These are phyloP conservation scores for Spinacia oleracea DNA, from an alignment of 179 eudicot species.

Conservation along the genomic window DNA sequence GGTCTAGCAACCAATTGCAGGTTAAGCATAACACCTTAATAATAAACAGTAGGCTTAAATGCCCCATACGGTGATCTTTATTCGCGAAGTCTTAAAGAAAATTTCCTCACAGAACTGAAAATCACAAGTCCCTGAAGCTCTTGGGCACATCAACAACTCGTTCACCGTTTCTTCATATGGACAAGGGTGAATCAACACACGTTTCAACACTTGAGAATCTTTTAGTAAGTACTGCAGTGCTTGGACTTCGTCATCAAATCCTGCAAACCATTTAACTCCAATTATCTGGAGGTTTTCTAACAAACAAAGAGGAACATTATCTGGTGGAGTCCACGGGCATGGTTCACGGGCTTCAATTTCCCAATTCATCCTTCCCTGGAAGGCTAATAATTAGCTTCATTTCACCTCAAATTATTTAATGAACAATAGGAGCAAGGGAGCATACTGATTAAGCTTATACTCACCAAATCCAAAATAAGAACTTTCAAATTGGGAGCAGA, in stretches of 20 bases:
- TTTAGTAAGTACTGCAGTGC: not conserved
- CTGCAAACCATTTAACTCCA: not conserved
- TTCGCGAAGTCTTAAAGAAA: too few species aligned
- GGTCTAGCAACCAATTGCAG: too few species aligned
- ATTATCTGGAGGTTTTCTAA: not conserved
- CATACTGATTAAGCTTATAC: not conserved
- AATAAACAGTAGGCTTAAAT: too few species aligned
- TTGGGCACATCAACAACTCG: not conserved
- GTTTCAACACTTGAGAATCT: not conserved
- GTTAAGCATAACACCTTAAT: too few species aligned
- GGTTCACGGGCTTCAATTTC: too few species aligned
- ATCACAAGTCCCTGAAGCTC: conserved; percentile 8
- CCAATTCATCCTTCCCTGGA: too few species aligned
- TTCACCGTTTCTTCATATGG: not conserved
- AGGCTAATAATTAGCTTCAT: too few species aligned
- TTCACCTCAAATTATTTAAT: not conserved
- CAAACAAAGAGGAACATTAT: not conserved
- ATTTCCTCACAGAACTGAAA: not conserved
- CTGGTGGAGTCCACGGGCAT: not conserved
- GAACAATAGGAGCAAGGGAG: not conserved
- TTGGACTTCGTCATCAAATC: conserved; percentile 5
- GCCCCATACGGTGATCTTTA: too few species aligned
- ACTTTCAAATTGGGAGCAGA: conserved; percentile 8
- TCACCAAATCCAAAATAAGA: conserved; percentile 16
- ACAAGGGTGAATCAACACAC: not conserved